Base-by-base conservation (phyloP, 2,329 filamentous ascomycete species). In the Achaetomium macrosporum region DNA sequence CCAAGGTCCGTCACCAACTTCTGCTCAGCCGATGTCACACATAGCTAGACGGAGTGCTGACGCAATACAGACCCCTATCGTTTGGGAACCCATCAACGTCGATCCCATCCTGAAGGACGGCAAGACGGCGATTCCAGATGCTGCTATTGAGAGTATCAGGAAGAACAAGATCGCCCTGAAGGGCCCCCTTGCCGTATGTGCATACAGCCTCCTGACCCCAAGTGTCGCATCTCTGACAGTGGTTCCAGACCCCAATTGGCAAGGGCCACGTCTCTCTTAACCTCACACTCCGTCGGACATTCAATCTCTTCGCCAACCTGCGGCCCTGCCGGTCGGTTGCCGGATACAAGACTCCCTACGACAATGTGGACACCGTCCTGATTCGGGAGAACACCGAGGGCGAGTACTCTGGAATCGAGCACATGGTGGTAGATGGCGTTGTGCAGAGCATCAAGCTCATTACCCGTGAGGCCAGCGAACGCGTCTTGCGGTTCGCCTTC, bases 361-460 rank as follows among this genome's bases (percentile, higher is more conserved):
- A 97, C 72, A 83, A 88, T 66, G 93, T 99, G 69, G 88, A 99
- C 76, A 96, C 91, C 37, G 90, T 96, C 67, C 80, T 99, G 69
- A 97, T 99, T 76, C 89, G 93, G 74, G 93, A 99, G 80, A 99
- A 99, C 82, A 97, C 93, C 64, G 93, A 97, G 83, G 93, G 93
- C 73, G 93, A 97, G 81, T 99, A 99, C 84, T 96, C 90, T 40
- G 93, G 93, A 59, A 97, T 99, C 66, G 93, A 99, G 82, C 93
- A 99, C 77, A 84, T 96, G 54, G 93, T 97, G 33, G 90, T 97
- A 20, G 91, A 97, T 65, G 93, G 93, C 64, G 93, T 99, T 47
- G 93, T 99, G 29, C 93, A 99, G 82, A 92, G 86, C 79, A 99
- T 99, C 77, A 99, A 99, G 84, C 89, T 99, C 71, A 99, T 99